These are phyloP conservation scores for Tetradesmus obliquus DNA, from an alignment of 139 green algal genomes.

Conservation along the genomic window DNA sequence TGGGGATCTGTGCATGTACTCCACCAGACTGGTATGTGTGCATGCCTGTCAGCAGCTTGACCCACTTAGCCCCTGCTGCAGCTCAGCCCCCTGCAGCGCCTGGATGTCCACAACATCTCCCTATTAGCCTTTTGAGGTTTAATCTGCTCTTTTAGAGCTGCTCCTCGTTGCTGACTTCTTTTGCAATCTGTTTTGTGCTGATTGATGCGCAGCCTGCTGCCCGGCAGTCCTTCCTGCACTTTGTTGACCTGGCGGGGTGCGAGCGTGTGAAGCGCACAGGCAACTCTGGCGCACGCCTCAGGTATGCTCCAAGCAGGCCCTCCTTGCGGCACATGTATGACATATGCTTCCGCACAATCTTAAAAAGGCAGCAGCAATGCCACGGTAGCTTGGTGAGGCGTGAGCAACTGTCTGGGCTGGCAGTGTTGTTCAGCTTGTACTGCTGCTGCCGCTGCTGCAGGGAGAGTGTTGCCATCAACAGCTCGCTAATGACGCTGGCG, in stretches of 20 bases:
- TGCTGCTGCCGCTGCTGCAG: slow-evolving; percentile 46
- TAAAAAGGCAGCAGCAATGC: too few species aligned
- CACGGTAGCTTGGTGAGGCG: too few species aligned
- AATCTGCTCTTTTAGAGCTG: background rate
- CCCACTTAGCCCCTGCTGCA: too few species aligned
- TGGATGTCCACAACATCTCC: too few species aligned
- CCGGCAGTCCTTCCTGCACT: slow-evolving; percentile 79
- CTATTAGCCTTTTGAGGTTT: background rate
- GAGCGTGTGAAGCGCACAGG: slow-evolving; percentile 78
- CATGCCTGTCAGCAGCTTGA: background rate
- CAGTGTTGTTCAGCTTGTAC: background rate
- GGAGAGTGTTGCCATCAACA: slow-evolving; percentile 88
- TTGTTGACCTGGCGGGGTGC: slow-evolving; percentile 86
- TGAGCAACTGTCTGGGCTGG: background rate
- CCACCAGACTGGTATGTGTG: background rate
- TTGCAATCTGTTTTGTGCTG: background rate
- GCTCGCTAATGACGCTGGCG: slow-evolving; percentile 80
- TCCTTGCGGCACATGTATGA: too few species aligned
- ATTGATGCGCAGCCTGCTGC: background rate
- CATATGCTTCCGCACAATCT: too few species aligned
- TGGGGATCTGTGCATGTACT: background rate
- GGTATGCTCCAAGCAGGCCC: slow-evolving; percentile 49
- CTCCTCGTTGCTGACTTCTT: background rate
- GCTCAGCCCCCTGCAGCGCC: too few species aligned
- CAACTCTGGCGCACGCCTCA: slow-evolving; percentile 75